Percentiles rank a stretch among this genome's conserved stretches.
Conservation (phyloP, 768 basidiomycete genomes). For the Kwoniella pini region DNA sequence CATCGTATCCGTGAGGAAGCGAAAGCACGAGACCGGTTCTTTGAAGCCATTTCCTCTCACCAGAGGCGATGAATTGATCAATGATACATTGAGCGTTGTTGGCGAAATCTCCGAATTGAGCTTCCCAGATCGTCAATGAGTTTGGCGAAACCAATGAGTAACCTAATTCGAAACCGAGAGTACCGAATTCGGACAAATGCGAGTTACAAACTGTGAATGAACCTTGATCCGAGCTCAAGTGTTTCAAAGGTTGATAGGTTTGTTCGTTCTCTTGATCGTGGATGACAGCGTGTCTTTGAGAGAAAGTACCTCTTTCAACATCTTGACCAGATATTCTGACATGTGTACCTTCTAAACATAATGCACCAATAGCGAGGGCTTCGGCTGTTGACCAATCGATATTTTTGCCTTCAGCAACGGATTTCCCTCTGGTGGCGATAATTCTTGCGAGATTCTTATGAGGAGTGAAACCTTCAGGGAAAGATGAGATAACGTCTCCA, state of each 20-base stretch:
- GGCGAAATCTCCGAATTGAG: conserved; percentile 94
- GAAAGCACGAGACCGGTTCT: conserved; percentile 84
- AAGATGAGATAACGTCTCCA: conserved; percentile 82
- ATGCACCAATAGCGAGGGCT: conserved; percentile 90
- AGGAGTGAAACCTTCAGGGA: conserved; percentile 78
- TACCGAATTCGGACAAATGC: conserved; percentile 89
- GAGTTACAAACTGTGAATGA: conserved; percentile 95
- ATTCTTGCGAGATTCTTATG: conserved; percentile 96
- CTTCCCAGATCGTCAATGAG: conserved; percentile 93
- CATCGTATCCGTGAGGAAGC: conserved; percentile 95
- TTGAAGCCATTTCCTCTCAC: conserved; percentile 97
- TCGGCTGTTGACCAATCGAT: conserved; percentile 99
- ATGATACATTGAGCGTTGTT: conserved; percentile 98
- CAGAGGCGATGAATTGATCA: conserved; percentile 96
- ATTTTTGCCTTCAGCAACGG: conserved; percentile 82
- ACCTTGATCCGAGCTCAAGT: conserved; percentile 85
- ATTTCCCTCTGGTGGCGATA: conserved; percentile 80
- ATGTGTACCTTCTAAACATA: conserved; percentile 89
- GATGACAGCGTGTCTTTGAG: conserved; percentile 93
- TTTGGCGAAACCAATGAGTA: conserved; percentile 97
- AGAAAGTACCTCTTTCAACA: conserved; percentile 98
- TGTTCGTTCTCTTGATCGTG: conserved; percentile 92
- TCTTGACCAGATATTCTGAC: conserved; percentile 97
- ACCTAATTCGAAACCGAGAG: conserved; percentile 94
- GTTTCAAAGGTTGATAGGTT: conserved; percentile 85